Evolutionary conservation across 176 grass and related monocot species (phyloP).

Genomic region (Bromus sterilis): DNA sequence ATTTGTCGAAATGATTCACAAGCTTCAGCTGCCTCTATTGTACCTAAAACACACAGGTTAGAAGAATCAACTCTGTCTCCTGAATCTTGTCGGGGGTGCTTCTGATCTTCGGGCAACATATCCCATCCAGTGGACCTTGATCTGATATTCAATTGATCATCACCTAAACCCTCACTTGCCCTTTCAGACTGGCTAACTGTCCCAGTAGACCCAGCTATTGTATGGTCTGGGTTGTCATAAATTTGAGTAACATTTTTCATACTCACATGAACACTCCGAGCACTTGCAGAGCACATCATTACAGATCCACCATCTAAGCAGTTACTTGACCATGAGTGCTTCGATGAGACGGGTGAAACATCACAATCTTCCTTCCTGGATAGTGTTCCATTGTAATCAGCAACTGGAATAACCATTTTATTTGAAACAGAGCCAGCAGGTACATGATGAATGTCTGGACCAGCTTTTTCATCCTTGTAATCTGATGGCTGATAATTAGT

Average conservation of each 20-base stretch:
- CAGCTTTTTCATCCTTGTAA: slow-evolving; percentile 35
- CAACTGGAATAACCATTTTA: slow-evolving; percentile 1
- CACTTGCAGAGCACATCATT: background rate
- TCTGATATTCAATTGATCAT: slow-evolving; percentile 27
- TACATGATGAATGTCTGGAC: slow-evolving; percentile 5
- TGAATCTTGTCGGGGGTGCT: slow-evolving; percentile 12
- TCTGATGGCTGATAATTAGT: slow-evolving; percentile 36
- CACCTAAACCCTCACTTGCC: slow-evolving; percentile 29
- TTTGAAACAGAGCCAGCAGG: slow-evolving; percentile 29
- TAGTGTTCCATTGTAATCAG: slow-evolving; percentile 18
- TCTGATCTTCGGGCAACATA: slow-evolving; percentile 44
- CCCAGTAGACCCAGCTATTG: slow-evolving; percentile 13
- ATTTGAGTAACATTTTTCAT: slow-evolving; percentile 14
- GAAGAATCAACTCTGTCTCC: slow-evolving; percentile 29
- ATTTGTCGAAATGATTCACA: slow-evolving; percentile 15
- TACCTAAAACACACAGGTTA: slow-evolving; percentile 21
- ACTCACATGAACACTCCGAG: slow-evolving; percentile 12
- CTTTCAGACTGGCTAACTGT: slow-evolving; percentile 5
- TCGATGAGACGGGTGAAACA: slow-evolving; percentile 25
- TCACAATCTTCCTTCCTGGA: slow-evolving; percentile 10
- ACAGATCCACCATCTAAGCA: slow-evolving; percentile 27
- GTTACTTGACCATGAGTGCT: slow-evolving; percentile 29
- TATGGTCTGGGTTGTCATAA: slow-evolving; percentile 13
- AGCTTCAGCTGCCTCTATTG: slow-evolving; percentile 21
- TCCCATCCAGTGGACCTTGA: slow-evolving; percentile 74